Base-by-base conservation (phyloP, 1,139 yeast species). In the Zygosaccharomyces pseudobailii region DNA sequence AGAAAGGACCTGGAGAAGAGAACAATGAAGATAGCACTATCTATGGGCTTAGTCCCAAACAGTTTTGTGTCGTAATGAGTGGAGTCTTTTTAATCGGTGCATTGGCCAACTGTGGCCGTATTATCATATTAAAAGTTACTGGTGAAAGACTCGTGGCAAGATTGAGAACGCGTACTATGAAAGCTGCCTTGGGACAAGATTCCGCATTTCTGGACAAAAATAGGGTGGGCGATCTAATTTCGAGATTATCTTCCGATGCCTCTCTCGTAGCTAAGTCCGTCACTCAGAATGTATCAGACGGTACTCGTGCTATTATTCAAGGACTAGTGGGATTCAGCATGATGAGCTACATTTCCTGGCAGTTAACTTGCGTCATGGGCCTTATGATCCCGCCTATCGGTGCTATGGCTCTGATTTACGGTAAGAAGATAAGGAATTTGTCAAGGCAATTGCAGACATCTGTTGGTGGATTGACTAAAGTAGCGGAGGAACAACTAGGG, bases 101-200 rank as follows among this genome's bases (percentile, higher is more conserved):
- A 0, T 54, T 75, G 5, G 86, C 96, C 5, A 87, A 90, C 54
- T 84, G 86, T 62, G 89, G 92, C 2, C 73, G 97, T 56, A 79
- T 86, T 19, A 80, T 87, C 47, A 70, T 87, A 20, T 71, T 92
- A 58, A 76, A 95, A 56, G 73, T 84, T 0, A 83, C 84, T 24
- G 97, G 97, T 47, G 98, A 92, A 66, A 79, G 87, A 54, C 71
- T 92, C 35, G 96, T 90, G 21, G 89, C 96, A 2, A 73, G 95
- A 51, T 70, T 92, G 51, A 74, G 98, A 55, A 79, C 95, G 2
- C 74, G 84, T 45, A 77, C 92, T 34, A 84, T 88, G 71, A 80
- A 80, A 65, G 84, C 84, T 46, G 82, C 92, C 4, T 71, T 90
- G 47, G 79, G 84, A 28, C 96, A 90, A 63, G 97, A 92, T 67